Evolutionary conservation across 192 early-diverging fungal genomes (phyloP).

Genomic region (Entomortierella beljakovae): DNA sequence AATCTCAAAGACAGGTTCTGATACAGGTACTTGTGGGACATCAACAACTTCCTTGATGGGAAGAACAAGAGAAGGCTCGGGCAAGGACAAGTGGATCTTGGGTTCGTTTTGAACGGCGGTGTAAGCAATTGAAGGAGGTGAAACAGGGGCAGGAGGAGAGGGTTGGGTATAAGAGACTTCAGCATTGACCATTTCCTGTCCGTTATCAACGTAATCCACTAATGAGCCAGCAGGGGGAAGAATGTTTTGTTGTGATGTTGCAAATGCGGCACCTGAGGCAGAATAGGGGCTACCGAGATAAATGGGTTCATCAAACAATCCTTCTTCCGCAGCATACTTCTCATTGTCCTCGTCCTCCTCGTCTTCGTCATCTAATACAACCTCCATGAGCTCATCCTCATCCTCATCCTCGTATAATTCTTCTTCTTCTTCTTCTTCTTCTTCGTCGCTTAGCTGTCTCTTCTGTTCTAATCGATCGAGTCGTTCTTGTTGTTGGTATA

Average conservation of each 20-base stretch:
- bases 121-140: not conserved
- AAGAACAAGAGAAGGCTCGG: no score
- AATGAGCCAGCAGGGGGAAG: not conserved
- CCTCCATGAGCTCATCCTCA: conserved; percentile 30
- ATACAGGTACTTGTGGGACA: no score
- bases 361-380: conserved; percentile 10
- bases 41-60: no score
- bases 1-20: no score
- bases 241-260: not conserved
- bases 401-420: conserved; percentile 13
- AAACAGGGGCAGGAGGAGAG: conserved; percentile 4
- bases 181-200: conserved; percentile 9
- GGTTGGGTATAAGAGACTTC: conserved; percentile 40
- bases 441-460: conserved; percentile 1
- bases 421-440: conserved; percentile 12
- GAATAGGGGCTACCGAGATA: conserved; percentile 39
- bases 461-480: no score
- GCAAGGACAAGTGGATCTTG: not conserved
- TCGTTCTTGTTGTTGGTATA: no score
- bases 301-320: conserved; percentile 33
- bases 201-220: not conserved
- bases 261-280: conserved; percentile 5
- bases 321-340: conserved; percentile 22
- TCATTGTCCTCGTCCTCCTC: conserved; percentile 14
- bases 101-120: not conserved